Base-by-base conservation (phyloP, 2,329 filamentous ascomycete species). In the Neonectria sp. region DNA sequence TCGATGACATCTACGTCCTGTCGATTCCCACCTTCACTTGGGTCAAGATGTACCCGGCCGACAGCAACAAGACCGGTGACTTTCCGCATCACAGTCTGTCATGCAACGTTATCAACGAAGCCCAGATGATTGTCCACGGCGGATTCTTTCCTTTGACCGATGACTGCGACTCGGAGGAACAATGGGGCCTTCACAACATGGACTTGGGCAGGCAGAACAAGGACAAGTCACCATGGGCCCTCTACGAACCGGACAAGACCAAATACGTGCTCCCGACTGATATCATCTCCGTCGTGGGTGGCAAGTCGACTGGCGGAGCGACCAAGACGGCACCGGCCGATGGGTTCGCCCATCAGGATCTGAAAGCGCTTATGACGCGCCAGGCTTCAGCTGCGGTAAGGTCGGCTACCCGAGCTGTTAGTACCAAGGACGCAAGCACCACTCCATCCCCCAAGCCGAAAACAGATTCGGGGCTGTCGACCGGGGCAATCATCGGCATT, bases 71-170 rank as follows among this genome's bases (percentile, higher is more conserved):
- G 25, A 82, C 80, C 1, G 79, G 82, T 49, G 75, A 74, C 45
- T 81, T 80, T 43, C 84, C 84, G 15, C 88, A 89, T 69, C 85
- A 90, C 75, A 86, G 85, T 29, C 78, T 89, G 17, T 86, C 82
- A 55, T 91, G 89, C 73, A 90, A 90, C 71, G 86, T 91, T 11
- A 71, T 78, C 24, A 83, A 85, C 60, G 76, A 80, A 27, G 82
- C 85, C 7, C 89, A 91, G 75, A 91, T 91, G 89, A 76, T 91
- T 29, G 81, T 91, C 61, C 87, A 90, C 52, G 89, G 90, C 25
- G 90, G 90, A 21, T 85, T 83, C 55, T 91, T 90, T 69, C 85
- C 88, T 0, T 69, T 80, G 4, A 79, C 69, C 13, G 75, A 83
- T 37, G 74, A 80, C 13, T 91, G 89, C 72, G 89, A 91, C 73